Conservation (phyloP, 2,329 filamentous ascomycete genomes). For the Aspergillus puulaauensis region DNA sequence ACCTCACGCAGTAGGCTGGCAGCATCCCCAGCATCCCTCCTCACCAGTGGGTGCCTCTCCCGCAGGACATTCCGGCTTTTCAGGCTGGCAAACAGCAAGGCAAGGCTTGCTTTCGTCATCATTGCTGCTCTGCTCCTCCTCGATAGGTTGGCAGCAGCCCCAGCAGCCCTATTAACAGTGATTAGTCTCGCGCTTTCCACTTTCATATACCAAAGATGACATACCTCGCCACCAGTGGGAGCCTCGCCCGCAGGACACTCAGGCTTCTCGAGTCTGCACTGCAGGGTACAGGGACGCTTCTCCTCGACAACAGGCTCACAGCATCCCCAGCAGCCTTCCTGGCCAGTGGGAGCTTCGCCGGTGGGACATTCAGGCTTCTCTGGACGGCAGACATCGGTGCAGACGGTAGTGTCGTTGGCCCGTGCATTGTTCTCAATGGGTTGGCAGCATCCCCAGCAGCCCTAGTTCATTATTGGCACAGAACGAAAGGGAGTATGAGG, state of each 20-base stretch:
- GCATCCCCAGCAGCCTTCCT: constrained; percentile 5
- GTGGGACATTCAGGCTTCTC: background rate
- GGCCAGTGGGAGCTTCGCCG: background rate
- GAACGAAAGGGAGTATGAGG: too few species aligned
- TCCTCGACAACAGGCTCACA: background rate
- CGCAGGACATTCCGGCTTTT: constrained; percentile 4
- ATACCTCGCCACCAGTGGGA: background rate
- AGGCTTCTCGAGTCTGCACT: background rate
- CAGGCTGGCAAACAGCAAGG: background rate
- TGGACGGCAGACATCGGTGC: background rate
- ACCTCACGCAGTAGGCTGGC: background rate
- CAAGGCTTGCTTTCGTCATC: background rate
- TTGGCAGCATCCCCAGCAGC: constrained; percentile 6
- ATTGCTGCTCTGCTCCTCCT: background rate
- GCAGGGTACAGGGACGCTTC: background rate
- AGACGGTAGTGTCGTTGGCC: background rate
- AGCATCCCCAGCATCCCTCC: constrained; percentile 7
- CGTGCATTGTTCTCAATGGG: background rate
- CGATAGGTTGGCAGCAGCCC: background rate
- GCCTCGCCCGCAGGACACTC: constrained; percentile 1
- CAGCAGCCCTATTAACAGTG: background rate
- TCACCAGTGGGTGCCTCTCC: constrained; percentile 1
- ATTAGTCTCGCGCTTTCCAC: too few species aligned
- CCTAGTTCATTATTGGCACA: background rate
- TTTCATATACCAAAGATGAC: background rate